Conservation (phyloP, 768 basidiomycete genomes). For the Brasilioporus rufonigricans region DNA sequence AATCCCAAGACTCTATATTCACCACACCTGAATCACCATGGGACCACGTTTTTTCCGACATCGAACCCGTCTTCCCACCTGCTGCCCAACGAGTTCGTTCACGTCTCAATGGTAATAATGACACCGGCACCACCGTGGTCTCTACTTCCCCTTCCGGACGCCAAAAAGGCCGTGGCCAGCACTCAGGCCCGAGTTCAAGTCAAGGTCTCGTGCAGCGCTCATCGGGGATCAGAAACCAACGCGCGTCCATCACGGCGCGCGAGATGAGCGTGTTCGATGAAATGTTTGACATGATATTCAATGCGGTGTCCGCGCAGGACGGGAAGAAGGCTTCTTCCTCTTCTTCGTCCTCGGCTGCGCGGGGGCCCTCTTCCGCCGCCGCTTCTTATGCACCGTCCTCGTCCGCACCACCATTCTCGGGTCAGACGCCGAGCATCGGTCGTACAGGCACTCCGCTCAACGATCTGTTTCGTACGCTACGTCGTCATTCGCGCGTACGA, state of each 20-base stretch:
- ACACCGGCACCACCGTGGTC: background rate
- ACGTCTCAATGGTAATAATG: conserved; percentile 3
- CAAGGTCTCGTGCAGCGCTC: conserved; percentile 7
- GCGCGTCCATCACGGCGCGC: conserved; percentile 64
- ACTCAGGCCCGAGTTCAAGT: background rate
- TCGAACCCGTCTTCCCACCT: conserved; percentile 34
- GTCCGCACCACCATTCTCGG: background rate
- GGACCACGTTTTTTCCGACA: conserved; percentile 53
- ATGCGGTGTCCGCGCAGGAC: conserved; percentile 42
- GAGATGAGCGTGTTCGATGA: conserved; percentile 68
- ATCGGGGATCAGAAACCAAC: conserved; percentile 27
- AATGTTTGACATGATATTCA: conserved; percentile 73
- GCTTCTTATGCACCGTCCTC: background rate
- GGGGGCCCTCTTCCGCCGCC: background rate
- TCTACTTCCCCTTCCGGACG: background rate
- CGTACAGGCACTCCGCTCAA: conserved; percentile 27
- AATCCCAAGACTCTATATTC: conserved; percentile 32
- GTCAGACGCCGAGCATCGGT: conserved; percentile 18
- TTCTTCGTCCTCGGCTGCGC: background rate
- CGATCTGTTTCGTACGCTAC: conserved; percentile 56
- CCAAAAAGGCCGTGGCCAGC: background rate
- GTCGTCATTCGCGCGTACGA: conserved; percentile 47
- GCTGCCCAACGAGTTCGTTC: conserved; percentile 9
- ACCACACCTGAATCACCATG: conserved; percentile 39
- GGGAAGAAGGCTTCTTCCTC: background rate